Evolutionary conservation across 352 stramenopile species (phyloP).

Genomic region (Phytophthora podocarpi): DNA sequence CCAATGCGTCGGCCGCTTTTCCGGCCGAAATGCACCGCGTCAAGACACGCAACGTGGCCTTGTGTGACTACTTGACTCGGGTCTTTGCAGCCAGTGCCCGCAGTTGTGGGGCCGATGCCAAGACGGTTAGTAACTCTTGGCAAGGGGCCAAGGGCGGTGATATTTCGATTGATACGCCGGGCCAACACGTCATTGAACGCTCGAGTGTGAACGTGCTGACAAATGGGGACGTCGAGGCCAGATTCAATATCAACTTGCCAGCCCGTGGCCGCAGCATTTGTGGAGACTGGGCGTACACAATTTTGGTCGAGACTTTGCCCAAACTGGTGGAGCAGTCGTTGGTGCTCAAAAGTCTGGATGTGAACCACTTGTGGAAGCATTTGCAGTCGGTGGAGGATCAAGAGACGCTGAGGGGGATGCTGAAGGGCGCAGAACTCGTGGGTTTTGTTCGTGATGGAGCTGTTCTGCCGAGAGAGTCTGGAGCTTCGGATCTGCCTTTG

Average conservation of each 20-base stretch:
- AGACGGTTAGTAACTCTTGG: conserved; percentile 75
- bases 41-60: conserved; percentile 81
- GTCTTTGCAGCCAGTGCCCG: conserved; percentile 70
- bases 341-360: conserved; percentile 75
- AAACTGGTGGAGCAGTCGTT: conserved; percentile 85
- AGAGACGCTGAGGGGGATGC: conserved; percentile 82
- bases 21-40: conserved; percentile 74
- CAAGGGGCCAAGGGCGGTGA: conserved; percentile 93
- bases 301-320: conserved; percentile 91
- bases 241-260: conserved; percentile 96
- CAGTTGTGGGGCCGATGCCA: conserved; percentile 63
- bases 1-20: conserved; percentile 76
- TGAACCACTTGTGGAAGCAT: conserved; percentile 76
- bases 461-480: conserved; percentile 89
- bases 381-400: conserved; percentile 95
- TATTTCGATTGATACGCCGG: conserved; percentile 92
- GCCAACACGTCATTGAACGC: conserved; percentile 95
- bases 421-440: conserved; percentile 84
- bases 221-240: conserved; percentile 87
- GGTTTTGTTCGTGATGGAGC: conserved; percentile 94
- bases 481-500: conserved; percentile 64
- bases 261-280: conserved; percentile 94
- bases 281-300: conserved; percentile 91
- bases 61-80: conserved; percentile 93
- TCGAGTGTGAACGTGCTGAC: conserved; percentile 85